Conservation (phyloP, 208 protist genomes). For the Vickermania ingenoplastis region DNA sequence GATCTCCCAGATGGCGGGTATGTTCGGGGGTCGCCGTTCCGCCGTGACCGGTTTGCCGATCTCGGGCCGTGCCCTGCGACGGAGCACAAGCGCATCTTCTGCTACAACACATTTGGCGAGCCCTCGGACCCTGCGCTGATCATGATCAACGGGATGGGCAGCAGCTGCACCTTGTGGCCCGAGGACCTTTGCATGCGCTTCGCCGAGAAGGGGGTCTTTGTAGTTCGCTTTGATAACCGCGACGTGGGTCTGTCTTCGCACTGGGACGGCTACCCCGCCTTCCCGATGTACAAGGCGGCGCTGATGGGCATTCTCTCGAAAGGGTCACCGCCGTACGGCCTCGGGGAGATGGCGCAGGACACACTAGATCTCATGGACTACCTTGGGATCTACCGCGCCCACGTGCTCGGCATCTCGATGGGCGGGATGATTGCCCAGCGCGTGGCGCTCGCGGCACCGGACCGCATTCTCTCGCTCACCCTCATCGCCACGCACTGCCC, state of each 20-base stretch:
- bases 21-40: constrained; percentile 9
- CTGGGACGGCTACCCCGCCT: constrained; percentile 20
- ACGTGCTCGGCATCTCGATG: constrained; percentile 58
- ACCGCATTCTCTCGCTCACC: constrained; percentile 30
- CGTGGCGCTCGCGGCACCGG: constrained; percentile 37
- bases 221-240: constrained; percentile 70
- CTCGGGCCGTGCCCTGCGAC: constrained; percentile 41
- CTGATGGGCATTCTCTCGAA: constrained; percentile 29
- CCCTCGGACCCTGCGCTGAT: constrained; percentile 41
- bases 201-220: constrained; percentile 31
- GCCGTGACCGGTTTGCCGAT: constrained; percentile 33
- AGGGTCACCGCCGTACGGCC: constrained; percentile 33
- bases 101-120: constrained; percentile 52
- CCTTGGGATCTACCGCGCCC: constrained; percentile 32
- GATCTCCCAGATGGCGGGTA: background rate
- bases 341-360: constrained; percentile 62
- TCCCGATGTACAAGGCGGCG: constrained; percentile 22
- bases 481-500: constrained; percentile 44
- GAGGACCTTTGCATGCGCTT: constrained; percentile 21
- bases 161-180: constrained; percentile 9
- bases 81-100: constrained; percentile 34
- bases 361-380: constrained; percentile 31
- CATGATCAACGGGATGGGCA: constrained; percentile 37
- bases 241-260: constrained; percentile 61
- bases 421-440: constrained; percentile 74